Evolutionary conservation across 2,329 filamentous ascomycete species (phyloP), one percentile per base, ranked within the genome.

Genomic region (Dothistroma septosporum): DNA sequence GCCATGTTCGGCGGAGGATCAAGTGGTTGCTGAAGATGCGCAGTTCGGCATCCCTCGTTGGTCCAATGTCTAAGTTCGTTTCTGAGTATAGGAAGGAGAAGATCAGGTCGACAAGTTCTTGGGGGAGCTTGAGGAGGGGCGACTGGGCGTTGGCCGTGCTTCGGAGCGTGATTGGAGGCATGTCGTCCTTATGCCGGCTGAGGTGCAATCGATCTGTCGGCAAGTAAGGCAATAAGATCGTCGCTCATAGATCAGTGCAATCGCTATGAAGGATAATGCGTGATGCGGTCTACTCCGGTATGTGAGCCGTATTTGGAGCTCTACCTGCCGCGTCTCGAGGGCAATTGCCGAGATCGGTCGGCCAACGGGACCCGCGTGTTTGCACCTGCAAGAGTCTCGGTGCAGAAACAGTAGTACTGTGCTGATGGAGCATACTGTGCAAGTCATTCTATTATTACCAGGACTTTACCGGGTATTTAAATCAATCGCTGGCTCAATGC

Each of bases 1-100:
- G 41, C 19, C 44, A 60, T 22, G 46, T 41, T 14, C 58, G 41
- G 14, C 47, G 35, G n/a, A 60, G 46, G 31, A 60, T 55, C 1
- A 48, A 41, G 19, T 60, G 53, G n/a, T 52, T 16, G 16, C 50
- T 31, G 44, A 49, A 52, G 52, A 60, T 55, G 14, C 53, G 41
- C 4, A 60, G 46, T 32, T 55, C 53, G 8, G 44, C 58, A 10
- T 47, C 35, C 2, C 58, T 44, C 10, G 58, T 60, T 5, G 32
- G n/a, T 4, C 16, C 14, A 12, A 48, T 55, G 22, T 60, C 58
- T 32, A 44, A 35, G 8, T 33, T 47, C 4, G 58, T 55, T 10
- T 31, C 32, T 31, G 24, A 31, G 47, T 56, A 60, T 21, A 60
- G 7, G 46, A 41, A 33, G 22, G 16, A 11, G 46, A 55, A 55